phyloP scores from a whole-genome alignment of 768 basidiomycete species.

The Grammothele lineata region DNA sequence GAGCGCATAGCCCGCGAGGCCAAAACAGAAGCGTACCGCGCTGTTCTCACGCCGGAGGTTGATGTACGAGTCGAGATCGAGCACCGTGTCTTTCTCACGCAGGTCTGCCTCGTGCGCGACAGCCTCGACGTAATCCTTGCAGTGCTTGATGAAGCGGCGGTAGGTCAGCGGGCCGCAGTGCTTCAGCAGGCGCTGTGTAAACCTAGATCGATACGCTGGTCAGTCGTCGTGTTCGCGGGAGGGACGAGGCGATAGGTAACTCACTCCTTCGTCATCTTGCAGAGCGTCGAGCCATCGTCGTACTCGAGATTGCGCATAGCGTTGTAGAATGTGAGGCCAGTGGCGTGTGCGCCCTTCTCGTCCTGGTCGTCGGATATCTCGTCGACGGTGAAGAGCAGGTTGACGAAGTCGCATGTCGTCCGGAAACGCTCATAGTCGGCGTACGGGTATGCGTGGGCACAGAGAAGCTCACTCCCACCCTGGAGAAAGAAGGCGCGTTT shows the following conservation, averaged over 20 bases:
- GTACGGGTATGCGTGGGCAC: constrained; percentile 58
- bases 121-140: constrained; percentile 51
- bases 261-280: constrained; percentile 59
- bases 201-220: constrained; percentile 32
- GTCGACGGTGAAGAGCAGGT: constrained; percentile 63
- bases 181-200: constrained; percentile 42
- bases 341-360: constrained; percentile 48
- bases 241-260: constrained; percentile 17
- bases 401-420: constrained; percentile 61
- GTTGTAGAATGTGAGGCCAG: constrained; percentile 48
- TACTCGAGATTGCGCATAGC: constrained; percentile 48
- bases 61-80: constrained; percentile 50
- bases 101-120: constrained; percentile 61
- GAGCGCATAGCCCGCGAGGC: constrained; percentile 55
- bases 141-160: constrained; percentile 48
- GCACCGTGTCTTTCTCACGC: constrained; percentile 51
- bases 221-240: no score
- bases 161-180: constrained; percentile 42
- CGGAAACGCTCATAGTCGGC: constrained; percentile 53
- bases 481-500: constrained; percentile 63
- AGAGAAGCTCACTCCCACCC: constrained; percentile 57
- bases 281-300: constrained; percentile 54
- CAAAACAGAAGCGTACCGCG: constrained; percentile 60
- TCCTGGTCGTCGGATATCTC: constrained; percentile 67
- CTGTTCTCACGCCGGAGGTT: constrained; percentile 65